These are phyloP conservation scores for Spathaspora boniae DNA, from an alignment of 805 yeast species.

Conservation along the genomic window DNA sequence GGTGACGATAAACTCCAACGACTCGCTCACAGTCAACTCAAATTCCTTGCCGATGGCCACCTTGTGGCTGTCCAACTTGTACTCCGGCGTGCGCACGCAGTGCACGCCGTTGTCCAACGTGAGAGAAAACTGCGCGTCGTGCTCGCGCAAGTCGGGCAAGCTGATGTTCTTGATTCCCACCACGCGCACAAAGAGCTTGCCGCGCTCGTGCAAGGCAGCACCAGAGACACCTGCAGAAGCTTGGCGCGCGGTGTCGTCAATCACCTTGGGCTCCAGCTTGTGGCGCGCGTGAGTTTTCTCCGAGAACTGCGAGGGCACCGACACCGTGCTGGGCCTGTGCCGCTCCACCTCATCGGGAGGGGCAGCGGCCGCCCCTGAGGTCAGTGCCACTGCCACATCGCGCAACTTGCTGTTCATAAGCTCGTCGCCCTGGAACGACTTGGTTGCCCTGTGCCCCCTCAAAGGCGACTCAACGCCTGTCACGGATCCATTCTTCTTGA, in stretches of 20 bases:
- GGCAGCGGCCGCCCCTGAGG: conserved; percentile 8
- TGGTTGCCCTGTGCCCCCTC: neutral
- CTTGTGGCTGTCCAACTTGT: conserved; percentile 27
- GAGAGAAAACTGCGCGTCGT: conserved; percentile 45
- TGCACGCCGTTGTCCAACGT: conserved; percentile 81
- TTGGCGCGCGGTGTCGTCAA: conserved; percentile 2
- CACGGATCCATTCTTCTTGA: conserved; percentile 26
- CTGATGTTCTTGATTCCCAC: conserved; percentile 43
- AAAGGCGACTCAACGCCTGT: conserved; percentile 14
- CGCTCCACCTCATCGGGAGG: conserved; percentile 6
- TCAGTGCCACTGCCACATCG: too few species aligned
- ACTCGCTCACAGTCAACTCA: conserved; percentile 63
- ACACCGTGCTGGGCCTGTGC: conserved; percentile 25
- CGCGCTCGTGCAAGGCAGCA: conserved; percentile 35
- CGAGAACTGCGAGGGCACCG: conserved; percentile 27
- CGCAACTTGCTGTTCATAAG: conserved; percentile 23
- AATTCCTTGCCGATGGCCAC: conserved; percentile 66
- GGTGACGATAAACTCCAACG: conserved; percentile 65
- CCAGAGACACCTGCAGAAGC: too few species aligned
- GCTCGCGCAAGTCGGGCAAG: conserved; percentile 44
- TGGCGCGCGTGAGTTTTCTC: conserved; percentile 1
- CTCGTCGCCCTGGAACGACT: conserved; percentile 16
- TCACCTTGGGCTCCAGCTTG: neutral
- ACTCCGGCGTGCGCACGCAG: conserved; percentile 63
- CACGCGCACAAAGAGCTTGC: conserved; percentile 52